Percentiles rank a stretch among this genome's conserved stretches.
Evolutionary conservation across 192 early-diverging fungal genomes (phyloP).

Genomic region (Chytriomyces confervae): DNA sequence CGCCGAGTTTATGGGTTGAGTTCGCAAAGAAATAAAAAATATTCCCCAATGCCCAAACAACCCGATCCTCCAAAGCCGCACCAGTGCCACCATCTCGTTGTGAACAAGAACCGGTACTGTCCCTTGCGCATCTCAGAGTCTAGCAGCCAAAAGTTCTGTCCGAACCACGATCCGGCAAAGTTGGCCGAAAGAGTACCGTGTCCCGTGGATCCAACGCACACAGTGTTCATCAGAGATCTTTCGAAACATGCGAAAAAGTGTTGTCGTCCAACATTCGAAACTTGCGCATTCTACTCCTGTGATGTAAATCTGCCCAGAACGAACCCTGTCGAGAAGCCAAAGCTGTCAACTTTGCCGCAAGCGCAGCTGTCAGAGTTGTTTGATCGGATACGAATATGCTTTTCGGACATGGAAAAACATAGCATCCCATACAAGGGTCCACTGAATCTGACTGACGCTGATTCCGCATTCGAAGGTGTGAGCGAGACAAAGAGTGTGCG

Average conservation of each 20-base stretch:
- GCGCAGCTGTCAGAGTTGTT: not conserved
- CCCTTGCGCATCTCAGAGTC: not conserved
- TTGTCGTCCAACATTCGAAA: not conserved
- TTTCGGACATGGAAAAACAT: not conserved
- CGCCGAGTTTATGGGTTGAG: not conserved
- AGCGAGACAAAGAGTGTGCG: not conserved
- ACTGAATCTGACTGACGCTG: not conserved
- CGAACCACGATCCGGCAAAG: not conserved
- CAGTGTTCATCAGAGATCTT: not conserved
- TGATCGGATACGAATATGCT: no score
- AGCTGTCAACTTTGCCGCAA: not conserved
- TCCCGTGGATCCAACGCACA: slow-evolving; percentile 3
- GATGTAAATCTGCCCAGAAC: not conserved
- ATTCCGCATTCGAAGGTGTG: not conserved
- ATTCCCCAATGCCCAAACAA: not conserved
- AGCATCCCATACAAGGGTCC: not conserved
- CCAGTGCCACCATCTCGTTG: slow-evolving; percentile 11
- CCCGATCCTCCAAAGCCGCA: not conserved
- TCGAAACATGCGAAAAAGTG: slow-evolving; percentile 7
- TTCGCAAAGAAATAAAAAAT: not conserved
- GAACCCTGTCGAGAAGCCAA: not conserved
- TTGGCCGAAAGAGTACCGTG: not conserved
- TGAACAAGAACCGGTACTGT: slow-evolving; percentile 14
- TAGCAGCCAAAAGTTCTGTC: not conserved
- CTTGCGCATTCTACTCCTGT: not conserved